Conservation (phyloP, 1,284 basidiomycete species). For the Phellinidium pouzarii region DNA sequence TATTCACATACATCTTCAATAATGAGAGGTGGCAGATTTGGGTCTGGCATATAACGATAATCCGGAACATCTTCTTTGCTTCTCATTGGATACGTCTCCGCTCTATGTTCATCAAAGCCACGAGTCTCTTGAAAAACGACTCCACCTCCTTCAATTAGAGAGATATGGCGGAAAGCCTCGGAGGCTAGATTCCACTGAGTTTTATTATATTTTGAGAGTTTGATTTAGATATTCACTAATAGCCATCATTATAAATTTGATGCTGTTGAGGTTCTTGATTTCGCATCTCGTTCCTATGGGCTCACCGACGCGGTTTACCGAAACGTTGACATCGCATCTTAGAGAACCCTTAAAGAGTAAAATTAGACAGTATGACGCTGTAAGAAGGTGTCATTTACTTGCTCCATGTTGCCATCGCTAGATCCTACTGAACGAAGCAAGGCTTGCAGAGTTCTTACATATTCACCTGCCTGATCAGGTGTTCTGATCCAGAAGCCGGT, state of each 20-base stretch:
- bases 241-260: slow-evolving; percentile 81
- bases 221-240: slow-evolving; percentile 53
- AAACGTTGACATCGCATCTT: slow-evolving; percentile 95
- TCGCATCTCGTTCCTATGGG: slow-evolving; percentile 86
- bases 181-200: slow-evolving; percentile 33
- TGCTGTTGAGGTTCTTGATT: slow-evolving; percentile 95
- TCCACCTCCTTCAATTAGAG: slow-evolving; percentile 43
- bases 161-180: slow-evolving; percentile 70
- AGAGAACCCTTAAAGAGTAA: slow-evolving; percentile 67
- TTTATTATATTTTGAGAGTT: slow-evolving; percentile 10
- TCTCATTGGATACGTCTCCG: slow-evolving; percentile 77
- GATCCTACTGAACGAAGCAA: slow-evolving; percentile 80
- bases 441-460: slow-evolving; percentile 80
- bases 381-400: slow-evolving; percentile 42
- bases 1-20: slow-evolving; percentile 50
- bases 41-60: slow-evolving; percentile 98
- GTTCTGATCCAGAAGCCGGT: slow-evolving; percentile 46
- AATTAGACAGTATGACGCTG: background rate
- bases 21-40: slow-evolving; percentile 78
- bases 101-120: slow-evolving; percentile 80
- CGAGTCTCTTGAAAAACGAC: slow-evolving; percentile 80
- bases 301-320: slow-evolving; percentile 63
- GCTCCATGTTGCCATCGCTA: slow-evolving; percentile 97
- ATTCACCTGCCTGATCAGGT: slow-evolving; percentile 87
- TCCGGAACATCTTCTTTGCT: slow-evolving; percentile 93